phyloP scores from a whole-genome alignment of 179 eudicot species.

The Monotropa hypopitys region DNA sequence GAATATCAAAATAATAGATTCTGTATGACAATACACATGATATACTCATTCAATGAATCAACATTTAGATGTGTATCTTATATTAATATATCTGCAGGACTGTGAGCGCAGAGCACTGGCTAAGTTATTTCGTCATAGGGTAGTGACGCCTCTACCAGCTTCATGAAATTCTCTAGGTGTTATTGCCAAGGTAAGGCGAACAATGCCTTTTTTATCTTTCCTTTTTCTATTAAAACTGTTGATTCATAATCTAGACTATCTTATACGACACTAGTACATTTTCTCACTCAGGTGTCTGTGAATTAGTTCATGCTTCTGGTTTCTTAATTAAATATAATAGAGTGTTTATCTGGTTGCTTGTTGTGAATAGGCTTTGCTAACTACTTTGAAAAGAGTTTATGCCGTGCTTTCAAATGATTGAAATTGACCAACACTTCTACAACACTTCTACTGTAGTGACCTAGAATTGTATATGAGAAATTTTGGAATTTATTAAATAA shows the following conservation, averaged over 20 bases:
- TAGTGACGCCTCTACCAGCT: slow-evolving; percentile 21
- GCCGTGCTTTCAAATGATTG: not conserved
- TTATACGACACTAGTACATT: not conserved
- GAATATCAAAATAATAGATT: not conserved
- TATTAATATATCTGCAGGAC: slow-evolving; percentile 37
- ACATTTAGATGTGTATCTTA: not conserved
- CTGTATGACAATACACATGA: not conserved
- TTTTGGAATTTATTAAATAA: too few relatives aligned
- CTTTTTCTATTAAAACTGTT: not conserved
- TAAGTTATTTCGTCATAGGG: slow-evolving; percentile 80
- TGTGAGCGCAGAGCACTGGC: slow-evolving; percentile 87
- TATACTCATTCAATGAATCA: not conserved
- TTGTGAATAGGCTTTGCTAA: not conserved
- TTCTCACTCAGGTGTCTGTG: not conserved
- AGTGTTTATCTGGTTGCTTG: not conserved
- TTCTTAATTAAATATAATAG: not conserved
- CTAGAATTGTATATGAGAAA: too few relatives aligned
- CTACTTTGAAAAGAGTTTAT: not conserved
- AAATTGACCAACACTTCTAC: not conserved
- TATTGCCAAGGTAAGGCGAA: not conserved
- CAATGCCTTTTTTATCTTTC: not conserved
- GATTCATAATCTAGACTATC: not conserved
- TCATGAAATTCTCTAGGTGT: slow-evolving; percentile 9
- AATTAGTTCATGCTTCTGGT: not conserved
- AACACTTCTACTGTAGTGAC: not conserved